Percentiles rank a stretch among this genome's conserved stretches.
Evolutionary conservation across 495 filamentous ascomycete genomes (phyloP).

Genomic region (Entonaema liquescens): DNA sequence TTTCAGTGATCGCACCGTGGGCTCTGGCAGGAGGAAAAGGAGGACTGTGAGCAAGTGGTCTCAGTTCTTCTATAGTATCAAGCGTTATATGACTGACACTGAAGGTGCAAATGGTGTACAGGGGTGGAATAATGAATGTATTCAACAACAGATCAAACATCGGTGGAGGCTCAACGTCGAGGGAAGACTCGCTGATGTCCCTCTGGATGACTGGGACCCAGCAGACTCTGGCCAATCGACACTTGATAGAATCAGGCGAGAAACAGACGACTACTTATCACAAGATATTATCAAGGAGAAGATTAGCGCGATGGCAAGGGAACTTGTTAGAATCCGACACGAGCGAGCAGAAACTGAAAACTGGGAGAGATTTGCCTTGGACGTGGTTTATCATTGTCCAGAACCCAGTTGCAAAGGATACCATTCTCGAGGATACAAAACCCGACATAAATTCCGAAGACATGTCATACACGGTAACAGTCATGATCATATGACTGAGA

Average conservation of each 20-base stretch:
- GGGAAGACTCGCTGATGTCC: background rate
- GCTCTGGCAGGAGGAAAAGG: background rate
- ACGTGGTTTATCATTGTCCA: background rate
- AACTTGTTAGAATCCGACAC: background rate
- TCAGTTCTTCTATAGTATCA: background rate
- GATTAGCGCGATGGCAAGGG: background rate
- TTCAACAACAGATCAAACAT: background rate
- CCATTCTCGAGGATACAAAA: background rate
- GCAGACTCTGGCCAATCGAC: background rate
- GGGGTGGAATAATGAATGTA: background rate
- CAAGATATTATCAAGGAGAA: background rate
- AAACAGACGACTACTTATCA: background rate
- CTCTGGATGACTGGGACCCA: background rate
- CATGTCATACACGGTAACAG: background rate
- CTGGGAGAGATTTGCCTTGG: background rate
- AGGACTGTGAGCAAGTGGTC: background rate
- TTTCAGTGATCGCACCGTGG: background rate
- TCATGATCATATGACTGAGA: background rate
- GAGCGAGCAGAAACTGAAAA: background rate
- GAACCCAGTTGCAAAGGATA: background rate
- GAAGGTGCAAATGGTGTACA: background rate
- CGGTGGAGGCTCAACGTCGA: background rate
- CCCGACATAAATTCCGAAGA: background rate
- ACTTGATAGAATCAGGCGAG: background rate
- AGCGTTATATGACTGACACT: background rate